A percentile compares a stretch with the other conserved stretches of the same genome.
Conservation (phyloP, 2,329 filamentous ascomycete genomes). For the Fusarium penzigii region DNA sequence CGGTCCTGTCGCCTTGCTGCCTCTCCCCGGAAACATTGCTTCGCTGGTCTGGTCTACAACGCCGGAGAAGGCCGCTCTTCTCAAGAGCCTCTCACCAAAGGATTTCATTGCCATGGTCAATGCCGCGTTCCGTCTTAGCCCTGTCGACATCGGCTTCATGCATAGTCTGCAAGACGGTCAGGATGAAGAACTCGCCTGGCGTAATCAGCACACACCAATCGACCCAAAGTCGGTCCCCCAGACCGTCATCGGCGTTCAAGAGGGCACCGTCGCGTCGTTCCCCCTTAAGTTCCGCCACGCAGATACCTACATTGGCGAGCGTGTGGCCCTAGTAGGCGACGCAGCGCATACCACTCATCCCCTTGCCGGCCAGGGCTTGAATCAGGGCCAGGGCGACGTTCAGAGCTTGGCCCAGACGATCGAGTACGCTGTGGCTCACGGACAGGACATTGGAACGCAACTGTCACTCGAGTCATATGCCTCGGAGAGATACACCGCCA, state of each 20-base stretch:
- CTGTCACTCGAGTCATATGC: constrained; percentile 82
- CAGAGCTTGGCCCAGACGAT: constrained; percentile 76
- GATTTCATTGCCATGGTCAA: constrained; percentile 91
- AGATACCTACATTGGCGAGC: constrained; percentile 87
- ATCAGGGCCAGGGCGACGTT: constrained; percentile 89
- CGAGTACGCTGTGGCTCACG: constrained; percentile 74
- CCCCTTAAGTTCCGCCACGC: constrained; percentile 89
- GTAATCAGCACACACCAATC: constrained; percentile 68
- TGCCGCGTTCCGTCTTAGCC: constrained; percentile 81
- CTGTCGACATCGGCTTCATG: constrained; percentile 81
- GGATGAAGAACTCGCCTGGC: constrained; percentile 81
- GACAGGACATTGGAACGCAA: constrained; percentile 80
- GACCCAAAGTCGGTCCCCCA: constrained; percentile 62
- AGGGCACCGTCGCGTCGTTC: constrained; percentile 82
- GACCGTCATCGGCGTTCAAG: constrained; percentile 69
- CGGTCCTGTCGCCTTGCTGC: constrained; percentile 88
- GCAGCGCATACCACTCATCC: constrained; percentile 95
- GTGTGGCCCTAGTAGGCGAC: constrained; percentile 90
- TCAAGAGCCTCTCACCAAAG: constrained; percentile 71
- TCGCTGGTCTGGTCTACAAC: constrained; percentile 96
- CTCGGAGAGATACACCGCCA: constrained; percentile 77
- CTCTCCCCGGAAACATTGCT: constrained; percentile 78
- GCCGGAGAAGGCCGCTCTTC: constrained; percentile 71
- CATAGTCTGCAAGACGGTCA: constrained; percentile 63
- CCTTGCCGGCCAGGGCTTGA: constrained; percentile 90